Evolutionary conservation across 2,329 filamentous ascomycete species (phyloP).

Genomic region (Colletotrichum endophyticum): DNA sequence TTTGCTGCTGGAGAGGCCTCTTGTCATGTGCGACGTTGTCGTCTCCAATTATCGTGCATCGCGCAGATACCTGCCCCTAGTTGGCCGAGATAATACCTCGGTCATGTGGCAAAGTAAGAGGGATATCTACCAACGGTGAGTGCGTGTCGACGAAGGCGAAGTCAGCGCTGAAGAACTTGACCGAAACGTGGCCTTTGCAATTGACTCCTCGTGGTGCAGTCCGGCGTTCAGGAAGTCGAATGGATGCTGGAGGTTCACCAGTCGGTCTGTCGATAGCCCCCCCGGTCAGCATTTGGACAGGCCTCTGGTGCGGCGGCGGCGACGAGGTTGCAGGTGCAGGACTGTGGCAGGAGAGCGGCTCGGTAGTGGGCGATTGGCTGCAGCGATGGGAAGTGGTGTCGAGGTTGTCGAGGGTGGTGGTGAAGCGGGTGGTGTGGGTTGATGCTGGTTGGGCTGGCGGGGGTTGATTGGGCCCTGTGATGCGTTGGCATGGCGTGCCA

Average conservation of each 20-base stretch:
- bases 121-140: background rate
- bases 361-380: conserved; percentile 9
- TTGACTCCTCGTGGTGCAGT: background rate
- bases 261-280: background rate
- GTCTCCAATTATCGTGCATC: background rate
- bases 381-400: background rate
- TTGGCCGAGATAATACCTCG: background rate
- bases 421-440: conserved; percentile 8
- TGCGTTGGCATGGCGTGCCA: conserved; percentile 23
- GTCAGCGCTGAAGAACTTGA: background rate
- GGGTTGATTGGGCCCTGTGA: conserved; percentile 21
- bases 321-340: background rate
- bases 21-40: background rate
- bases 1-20: background rate
- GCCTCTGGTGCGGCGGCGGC: background rate
- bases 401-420: background rate
- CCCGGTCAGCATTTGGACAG: background rate
- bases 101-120: background rate
- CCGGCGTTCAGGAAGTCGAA: background rate
- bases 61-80: background rate
- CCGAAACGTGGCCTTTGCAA: background rate
- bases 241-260: background rate
- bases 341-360: conserved; percentile 3
- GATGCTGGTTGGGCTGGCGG: conserved; percentile 12
- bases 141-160: background rate